Conservation (phyloP, 2,329 filamentous ascomycete species). For the Hymenoscyphus repandus region DNA sequence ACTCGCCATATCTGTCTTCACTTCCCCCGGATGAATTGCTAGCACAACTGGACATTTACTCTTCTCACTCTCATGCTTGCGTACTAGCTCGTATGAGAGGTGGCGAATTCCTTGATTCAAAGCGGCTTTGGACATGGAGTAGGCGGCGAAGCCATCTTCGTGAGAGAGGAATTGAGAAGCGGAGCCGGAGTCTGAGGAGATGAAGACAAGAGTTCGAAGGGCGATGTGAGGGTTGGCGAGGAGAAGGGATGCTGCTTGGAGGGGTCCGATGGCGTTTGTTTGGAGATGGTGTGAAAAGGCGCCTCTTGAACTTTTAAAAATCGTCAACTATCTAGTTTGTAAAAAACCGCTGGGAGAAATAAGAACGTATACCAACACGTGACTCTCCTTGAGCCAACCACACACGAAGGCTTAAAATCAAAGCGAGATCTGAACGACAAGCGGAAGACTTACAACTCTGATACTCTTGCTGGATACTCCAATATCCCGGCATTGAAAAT, state of each 20-base stretch:
- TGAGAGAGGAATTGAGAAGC: slow-evolving; percentile 44
- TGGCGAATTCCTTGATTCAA: slow-evolving; percentile 52
- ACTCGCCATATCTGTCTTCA: slow-evolving; percentile 30
- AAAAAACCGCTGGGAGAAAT: no score
- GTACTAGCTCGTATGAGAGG: slow-evolving; percentile 49
- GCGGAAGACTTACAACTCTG: slow-evolving; percentile 34
- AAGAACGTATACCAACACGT: no score
- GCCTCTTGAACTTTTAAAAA: slow-evolving; percentile 40
- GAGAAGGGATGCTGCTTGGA: slow-evolving; percentile 48
- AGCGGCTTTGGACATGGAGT: slow-evolving; percentile 51
- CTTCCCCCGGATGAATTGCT: slow-evolving; percentile 53
- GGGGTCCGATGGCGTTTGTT: slow-evolving; percentile 55
- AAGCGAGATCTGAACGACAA: neutral
- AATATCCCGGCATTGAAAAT: slow-evolving; percentile 53
- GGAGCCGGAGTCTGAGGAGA: slow-evolving; percentile 52
- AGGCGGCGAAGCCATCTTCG: slow-evolving; percentile 53
- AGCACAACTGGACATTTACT: slow-evolving; percentile 39
- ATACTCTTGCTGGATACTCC: slow-evolving; percentile 43
- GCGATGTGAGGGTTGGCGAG: slow-evolving; percentile 32
- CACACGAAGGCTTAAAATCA: neutral
- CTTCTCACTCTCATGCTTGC: slow-evolving; percentile 19
- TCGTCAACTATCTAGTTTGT: neutral
- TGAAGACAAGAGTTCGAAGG: slow-evolving; percentile 43
- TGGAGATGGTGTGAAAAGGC: slow-evolving; percentile 50
- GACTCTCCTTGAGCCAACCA: no score